These are phyloP conservation scores for Cryphonectria naterciae DNA, from an alignment of 2,329 filamentous ascomycete genomes.

Conservation along the genomic window DNA sequence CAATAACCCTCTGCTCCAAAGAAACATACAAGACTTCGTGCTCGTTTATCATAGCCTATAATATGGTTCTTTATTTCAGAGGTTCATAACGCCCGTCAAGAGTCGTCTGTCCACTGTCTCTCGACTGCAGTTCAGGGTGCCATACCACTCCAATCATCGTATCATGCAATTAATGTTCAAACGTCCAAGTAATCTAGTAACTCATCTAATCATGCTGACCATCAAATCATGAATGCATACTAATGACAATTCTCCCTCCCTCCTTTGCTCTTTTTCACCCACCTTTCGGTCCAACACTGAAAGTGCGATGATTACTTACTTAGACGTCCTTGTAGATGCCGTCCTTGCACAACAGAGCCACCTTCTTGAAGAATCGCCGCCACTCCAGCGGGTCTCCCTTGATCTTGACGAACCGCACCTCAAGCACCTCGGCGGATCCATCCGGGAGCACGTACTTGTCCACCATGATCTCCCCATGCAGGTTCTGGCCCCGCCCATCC, in stretches of 20 bases:
- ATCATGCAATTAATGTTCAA: neutral
- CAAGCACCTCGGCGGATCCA: conserved; percentile 65
- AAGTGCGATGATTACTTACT: neutral
- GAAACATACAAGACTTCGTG: too few species aligned
- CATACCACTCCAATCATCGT: neutral
- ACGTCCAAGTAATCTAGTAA: neutral
- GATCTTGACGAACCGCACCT: conserved; percentile 89
- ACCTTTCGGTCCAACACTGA: neutral
- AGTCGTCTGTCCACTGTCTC: too few species aligned
- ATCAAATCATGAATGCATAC: neutral
- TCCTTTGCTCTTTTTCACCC: too few species aligned
- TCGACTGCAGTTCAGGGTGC: too few species aligned
- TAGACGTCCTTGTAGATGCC: conserved; percentile 69
- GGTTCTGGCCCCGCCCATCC: conserved; percentile 71
- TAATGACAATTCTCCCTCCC: neutral
- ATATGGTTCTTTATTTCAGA: too few species aligned
- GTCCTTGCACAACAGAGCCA: conserved; percentile 86
- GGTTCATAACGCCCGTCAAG: too few species aligned
- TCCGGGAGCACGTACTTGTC: conserved; percentile 65
- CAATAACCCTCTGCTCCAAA: too few species aligned
- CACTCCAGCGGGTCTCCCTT: conserved; percentile 97
- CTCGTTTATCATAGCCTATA: too few species aligned
- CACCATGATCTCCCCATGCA: conserved; percentile 77
- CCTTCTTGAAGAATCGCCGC: conserved; percentile 94
- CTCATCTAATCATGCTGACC: neutral